Evolutionary conservation across 164 flowering plant genomes (phyloP).

Genomic region (Euptelea pleiosperma): DNA sequence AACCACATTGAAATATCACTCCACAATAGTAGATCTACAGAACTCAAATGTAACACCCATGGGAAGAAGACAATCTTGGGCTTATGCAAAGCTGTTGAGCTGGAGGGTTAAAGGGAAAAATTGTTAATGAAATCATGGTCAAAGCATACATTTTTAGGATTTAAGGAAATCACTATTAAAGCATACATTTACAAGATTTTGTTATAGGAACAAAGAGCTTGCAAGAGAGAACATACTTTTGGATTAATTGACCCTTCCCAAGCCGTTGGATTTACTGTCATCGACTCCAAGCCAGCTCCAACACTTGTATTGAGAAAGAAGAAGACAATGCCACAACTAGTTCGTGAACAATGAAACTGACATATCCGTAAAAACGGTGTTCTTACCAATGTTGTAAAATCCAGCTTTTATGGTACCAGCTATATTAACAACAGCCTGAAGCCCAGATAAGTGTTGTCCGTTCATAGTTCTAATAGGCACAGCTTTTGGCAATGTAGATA

Average conservation of each 20-base stretch:
- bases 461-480: slow-evolving; percentile 96
- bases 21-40: neutral
- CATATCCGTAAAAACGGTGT: too few species aligned
- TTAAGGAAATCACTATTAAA: too few species aligned
- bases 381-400: slow-evolving; percentile 88
- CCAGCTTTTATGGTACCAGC: slow-evolving; percentile 98
- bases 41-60: slow-evolving; percentile 94
- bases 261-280: slow-evolving; percentile 70
- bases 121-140: neutral
- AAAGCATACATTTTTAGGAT: too few species aligned
- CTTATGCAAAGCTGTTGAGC: slow-evolving; percentile 59
- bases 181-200: too few species aligned
- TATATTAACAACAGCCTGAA: slow-evolving; percentile 98
- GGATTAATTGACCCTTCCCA: slow-evolving; percentile 81
- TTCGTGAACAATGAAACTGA: neutral
- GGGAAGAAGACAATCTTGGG: slow-evolving; percentile 92
- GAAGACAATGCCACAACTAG: neutral
- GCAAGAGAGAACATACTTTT: slow-evolving; percentile 38
- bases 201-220: neutral
- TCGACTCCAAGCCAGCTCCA: slow-evolving; percentile 97
- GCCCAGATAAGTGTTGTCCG: slow-evolving; percentile 96
- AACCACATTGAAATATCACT: neutral
- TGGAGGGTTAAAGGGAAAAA: slow-evolving; percentile 22
- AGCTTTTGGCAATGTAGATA: slow-evolving; percentile 51
- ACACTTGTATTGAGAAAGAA: slow-evolving; percentile 47